Conservation (phyloP, 371 early-diverging fungal genomes). For the Chytridiales sp. region DNA sequence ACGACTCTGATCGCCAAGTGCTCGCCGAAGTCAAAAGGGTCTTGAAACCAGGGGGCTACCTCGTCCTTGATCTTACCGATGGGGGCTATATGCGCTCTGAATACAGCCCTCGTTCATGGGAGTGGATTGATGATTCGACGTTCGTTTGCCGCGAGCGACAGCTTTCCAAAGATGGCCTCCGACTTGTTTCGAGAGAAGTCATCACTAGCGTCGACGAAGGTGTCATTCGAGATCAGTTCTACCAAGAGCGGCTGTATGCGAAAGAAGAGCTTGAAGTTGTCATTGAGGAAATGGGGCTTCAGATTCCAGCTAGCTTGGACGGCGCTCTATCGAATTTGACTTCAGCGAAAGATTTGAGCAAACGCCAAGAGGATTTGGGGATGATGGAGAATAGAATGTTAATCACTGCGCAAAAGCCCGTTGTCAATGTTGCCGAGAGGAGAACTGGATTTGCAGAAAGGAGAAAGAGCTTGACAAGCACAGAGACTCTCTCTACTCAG, state of each 20-base stretch:
- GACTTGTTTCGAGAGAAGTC: conserved; percentile 58
- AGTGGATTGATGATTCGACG: conserved; percentile 62
- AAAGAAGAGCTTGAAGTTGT: conserved; percentile 44
- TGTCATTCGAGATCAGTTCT: conserved; percentile 66
- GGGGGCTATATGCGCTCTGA: conserved; percentile 56
- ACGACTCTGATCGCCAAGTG: conserved; percentile 43
- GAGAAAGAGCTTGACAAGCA: not conserved
- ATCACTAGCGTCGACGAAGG: conserved; percentile 49
- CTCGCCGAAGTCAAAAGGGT: conserved; percentile 52
- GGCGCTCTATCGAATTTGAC: conserved; percentile 21
- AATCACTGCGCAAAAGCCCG: conserved; percentile 43
- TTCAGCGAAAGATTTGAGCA: conserved; percentile 49
- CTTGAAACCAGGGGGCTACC: conserved; percentile 47
- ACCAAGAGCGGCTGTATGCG: conserved; percentile 58
- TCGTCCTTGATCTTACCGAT: conserved; percentile 59
- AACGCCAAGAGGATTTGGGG: conserved; percentile 62
- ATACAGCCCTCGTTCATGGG: conserved; percentile 59
- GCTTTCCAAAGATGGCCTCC: conserved; percentile 48
- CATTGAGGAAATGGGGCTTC: conserved; percentile 40
- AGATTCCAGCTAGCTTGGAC: conserved; percentile 10
- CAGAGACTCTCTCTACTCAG: not conserved
- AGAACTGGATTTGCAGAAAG: not conserved
- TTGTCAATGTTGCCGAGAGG: not conserved
- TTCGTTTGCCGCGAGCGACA: conserved; percentile 66
- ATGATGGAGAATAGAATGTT: conserved; percentile 65